A percentile compares a stretch with the other conserved stretches of the same genome.
These are phyloP conservation scores for Thamnidium elegans DNA, from an alignment of 192 early-diverging fungal species.

Conservation along the genomic window DNA sequence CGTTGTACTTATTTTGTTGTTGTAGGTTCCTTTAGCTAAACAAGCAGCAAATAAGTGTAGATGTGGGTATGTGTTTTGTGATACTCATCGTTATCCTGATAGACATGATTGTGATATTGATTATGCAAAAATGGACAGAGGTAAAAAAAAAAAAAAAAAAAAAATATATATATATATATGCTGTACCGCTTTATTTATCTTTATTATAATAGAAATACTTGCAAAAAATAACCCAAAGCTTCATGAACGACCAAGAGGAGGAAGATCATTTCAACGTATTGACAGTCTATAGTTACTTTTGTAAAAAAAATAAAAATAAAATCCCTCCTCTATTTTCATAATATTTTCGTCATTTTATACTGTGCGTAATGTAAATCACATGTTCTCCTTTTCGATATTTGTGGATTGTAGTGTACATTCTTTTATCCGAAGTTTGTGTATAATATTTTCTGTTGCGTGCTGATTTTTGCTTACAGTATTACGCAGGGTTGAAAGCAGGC, in stretches of 20 bases:
- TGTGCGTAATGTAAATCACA: too few relatives aligned
- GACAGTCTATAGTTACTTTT: constrained; percentile 33
- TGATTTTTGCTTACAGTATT: too few relatives aligned
- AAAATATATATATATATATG: not conserved
- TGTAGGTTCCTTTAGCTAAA: constrained; percentile 67
- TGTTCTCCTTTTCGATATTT: too few relatives aligned
- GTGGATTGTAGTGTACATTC: too few relatives aligned
- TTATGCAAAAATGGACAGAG: constrained; percentile 66
- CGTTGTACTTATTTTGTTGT: constrained; percentile 1
- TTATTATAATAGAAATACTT: constrained; percentile 47
- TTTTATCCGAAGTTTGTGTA: too few relatives aligned
- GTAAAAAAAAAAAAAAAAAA: constrained; percentile 22
- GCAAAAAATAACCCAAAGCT: constrained; percentile 74
- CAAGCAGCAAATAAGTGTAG: constrained; percentile 77
- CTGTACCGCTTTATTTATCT: not conserved
- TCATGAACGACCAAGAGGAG: constrained; percentile 71
- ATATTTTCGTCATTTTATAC: too few relatives aligned
- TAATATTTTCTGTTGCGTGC: too few relatives aligned
- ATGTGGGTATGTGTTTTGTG: constrained; percentile 79
- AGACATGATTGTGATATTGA: constrained; percentile 80
- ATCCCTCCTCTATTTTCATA: too few relatives aligned
- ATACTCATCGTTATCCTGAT: constrained; percentile 66
- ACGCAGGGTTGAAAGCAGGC: too few relatives aligned
- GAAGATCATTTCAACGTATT: constrained; percentile 74
- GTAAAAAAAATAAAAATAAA: too few relatives aligned